These are phyloP conservation scores for Phaseolus lunatus DNA, from an alignment of 306 rosid genomes.

Conservation along the genomic window DNA sequence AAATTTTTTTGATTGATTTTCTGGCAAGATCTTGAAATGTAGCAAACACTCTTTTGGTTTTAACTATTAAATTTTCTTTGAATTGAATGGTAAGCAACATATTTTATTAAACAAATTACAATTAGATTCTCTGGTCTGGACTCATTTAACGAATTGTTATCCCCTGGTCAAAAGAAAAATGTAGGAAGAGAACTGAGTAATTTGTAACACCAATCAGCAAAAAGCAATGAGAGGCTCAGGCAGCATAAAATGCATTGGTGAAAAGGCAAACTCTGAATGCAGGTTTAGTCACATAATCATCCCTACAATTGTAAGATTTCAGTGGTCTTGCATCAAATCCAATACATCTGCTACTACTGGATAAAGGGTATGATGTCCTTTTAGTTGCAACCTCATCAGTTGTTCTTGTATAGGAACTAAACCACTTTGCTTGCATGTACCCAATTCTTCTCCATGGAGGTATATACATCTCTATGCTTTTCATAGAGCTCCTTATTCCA, in stretches of 20 bases:
- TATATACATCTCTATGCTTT: background rate
- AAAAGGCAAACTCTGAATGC: background rate
- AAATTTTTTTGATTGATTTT: too few relatives aligned
- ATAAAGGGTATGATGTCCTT: background rate
- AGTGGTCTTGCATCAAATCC: background rate
- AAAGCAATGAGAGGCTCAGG: background rate
- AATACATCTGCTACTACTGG: background rate
- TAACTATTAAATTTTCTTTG: too few relatives aligned
- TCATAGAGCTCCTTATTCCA: background rate
- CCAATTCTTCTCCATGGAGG: slow-evolving; percentile 10
- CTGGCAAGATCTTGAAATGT: too few relatives aligned
- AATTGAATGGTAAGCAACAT: too few relatives aligned
- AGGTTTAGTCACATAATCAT: background rate
- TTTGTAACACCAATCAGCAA: background rate
- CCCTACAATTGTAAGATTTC: background rate
- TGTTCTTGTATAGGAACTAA: background rate
- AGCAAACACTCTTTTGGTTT: too few relatives aligned
- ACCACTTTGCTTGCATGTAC: slow-evolving; percentile 17
- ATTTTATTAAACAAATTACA: background rate
- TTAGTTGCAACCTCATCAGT: background rate
- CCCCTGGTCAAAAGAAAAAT: too few relatives aligned
- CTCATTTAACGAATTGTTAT: background rate
- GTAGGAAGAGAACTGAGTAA: too few relatives aligned
- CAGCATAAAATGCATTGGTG: background rate
- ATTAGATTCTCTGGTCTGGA: too few relatives aligned